These are phyloP conservation scores for Ceratopteris richardii DNA, from an alignment of 75 land plant genomes.

Conservation along the genomic window DNA sequence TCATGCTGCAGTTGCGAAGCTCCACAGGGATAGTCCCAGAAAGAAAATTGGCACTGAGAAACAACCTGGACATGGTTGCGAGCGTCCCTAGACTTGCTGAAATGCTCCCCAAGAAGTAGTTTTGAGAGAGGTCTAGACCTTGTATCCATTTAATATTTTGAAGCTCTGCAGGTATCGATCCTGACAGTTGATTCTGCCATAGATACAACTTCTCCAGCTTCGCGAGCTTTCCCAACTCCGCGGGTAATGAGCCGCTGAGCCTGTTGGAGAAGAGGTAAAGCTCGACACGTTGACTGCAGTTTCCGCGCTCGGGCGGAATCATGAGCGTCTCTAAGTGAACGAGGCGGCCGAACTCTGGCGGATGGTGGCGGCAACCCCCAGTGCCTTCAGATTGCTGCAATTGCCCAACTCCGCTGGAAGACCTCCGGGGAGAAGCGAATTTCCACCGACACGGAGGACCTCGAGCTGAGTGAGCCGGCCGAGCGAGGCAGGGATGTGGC, in stretches of 20 bases:
- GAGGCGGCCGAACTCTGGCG: constrained; percentile 44
- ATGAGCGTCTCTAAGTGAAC: constrained; percentile 38
- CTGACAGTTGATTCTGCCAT: constrained; percentile 48
- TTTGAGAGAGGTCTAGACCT: too few species aligned
- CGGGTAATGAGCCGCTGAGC: constrained; percentile 43
- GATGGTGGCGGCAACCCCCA: constrained; percentile 39
- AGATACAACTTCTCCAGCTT: constrained; percentile 9
- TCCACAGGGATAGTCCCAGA: constrained; percentile 55
- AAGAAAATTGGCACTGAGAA: constrained; percentile 45
- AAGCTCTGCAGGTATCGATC: constrained; percentile 48
- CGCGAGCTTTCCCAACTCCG: constrained; percentile 29
- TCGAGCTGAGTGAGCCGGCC: constrained; percentile 38
- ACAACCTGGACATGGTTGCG: constrained; percentile 25
- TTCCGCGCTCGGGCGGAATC: constrained; percentile 42
- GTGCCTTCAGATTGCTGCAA: constrained; percentile 45
- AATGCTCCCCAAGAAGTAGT: constrained; percentile 15
- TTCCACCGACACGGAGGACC: constrained; percentile 30
- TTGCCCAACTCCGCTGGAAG: constrained; percentile 47
- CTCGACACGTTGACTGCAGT: constrained; percentile 20
- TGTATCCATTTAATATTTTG: too few species aligned
- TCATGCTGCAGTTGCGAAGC: constrained; percentile 50
- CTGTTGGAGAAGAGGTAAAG: constrained; percentile 42
- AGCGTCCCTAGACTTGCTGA: constrained; percentile 38
- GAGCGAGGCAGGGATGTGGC: constrained; percentile 53
- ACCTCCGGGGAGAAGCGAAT: constrained; percentile 29